These are phyloP conservation scores for Kernera saxatilis DNA, from an alignment of 345 rosid species.

Conservation along the genomic window DNA sequence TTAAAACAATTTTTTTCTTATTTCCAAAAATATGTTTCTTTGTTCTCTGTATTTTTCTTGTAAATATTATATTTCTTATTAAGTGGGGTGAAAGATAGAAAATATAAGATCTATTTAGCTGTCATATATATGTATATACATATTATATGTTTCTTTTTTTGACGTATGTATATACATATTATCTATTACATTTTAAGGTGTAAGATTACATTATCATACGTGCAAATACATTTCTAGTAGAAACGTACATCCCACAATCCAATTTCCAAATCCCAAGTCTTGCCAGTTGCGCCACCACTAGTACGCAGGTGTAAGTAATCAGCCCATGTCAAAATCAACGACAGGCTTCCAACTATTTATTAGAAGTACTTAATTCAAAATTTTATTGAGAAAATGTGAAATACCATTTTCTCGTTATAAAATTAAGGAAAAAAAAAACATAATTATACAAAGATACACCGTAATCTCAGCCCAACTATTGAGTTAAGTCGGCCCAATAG, in stretches of 20 bases:
- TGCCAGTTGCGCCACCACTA: background rate
- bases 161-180: background rate
- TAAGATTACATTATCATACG: background rate
- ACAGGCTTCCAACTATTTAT: background rate
- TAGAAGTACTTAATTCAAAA: background rate
- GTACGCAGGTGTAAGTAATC: background rate
- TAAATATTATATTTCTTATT: background rate
- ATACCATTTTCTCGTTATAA: background rate
- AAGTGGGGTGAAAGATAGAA: background rate
- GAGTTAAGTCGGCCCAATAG: conserved; percentile 11
- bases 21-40: background rate
- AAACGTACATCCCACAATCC: background rate
- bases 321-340: background rate
- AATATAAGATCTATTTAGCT: background rate
- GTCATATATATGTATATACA: background rate
- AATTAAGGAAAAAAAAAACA: background rate
- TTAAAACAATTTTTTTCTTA: no score
- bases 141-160: background rate
- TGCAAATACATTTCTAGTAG: background rate
- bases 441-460: background rate
- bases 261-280: background rate
- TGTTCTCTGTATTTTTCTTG: background rate
- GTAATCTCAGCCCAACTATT: conserved; percentile 6
- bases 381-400: background rate
- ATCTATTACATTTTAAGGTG: background rate